A percentile compares a stretch with the other conserved stretches of the same genome.
These are phyloP conservation scores for Cryptosporidium xiaoi DNA, from an alignment of 169 alveolate genomes.

Conservation along the genomic window DNA sequence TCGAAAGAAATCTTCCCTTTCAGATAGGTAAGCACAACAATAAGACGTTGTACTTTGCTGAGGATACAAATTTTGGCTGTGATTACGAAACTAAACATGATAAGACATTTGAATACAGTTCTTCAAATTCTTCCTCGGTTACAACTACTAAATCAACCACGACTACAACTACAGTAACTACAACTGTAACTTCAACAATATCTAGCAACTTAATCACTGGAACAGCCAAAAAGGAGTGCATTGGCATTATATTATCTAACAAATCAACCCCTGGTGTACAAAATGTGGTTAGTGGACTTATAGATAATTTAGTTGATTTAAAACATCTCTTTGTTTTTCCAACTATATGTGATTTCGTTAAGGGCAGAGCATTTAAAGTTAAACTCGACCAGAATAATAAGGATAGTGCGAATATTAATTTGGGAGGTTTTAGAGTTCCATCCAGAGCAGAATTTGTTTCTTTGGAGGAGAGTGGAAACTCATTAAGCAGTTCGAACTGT, in stretches of 20 bases:
- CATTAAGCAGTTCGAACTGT: background rate
- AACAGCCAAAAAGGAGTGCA: background rate
- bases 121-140: background rate
- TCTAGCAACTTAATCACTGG: background rate
- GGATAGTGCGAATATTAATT: background rate
- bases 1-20: constrained; percentile 7
- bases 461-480: background rate
- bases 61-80: background rate
- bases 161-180: background rate
- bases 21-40: constrained; percentile 26
- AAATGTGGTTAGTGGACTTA: constrained; percentile 33
- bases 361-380: constrained; percentile 32
- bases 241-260: constrained; percentile 37
- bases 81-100: background rate
- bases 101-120: background rate
- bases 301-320: background rate
- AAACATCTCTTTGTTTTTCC: constrained; percentile 26
- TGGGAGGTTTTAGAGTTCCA: constrained; percentile 47
- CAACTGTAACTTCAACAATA: background rate
- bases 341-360: constrained; percentile 4
- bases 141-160: background rate
- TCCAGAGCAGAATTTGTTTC: constrained; percentile 1
- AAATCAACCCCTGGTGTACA: constrained; percentile 56
- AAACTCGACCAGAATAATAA: background rate
- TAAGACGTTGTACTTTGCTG: constrained; percentile 5